Conservation (phyloP, 805 yeast species). For the Phaffomyces opuntiae region DNA sequence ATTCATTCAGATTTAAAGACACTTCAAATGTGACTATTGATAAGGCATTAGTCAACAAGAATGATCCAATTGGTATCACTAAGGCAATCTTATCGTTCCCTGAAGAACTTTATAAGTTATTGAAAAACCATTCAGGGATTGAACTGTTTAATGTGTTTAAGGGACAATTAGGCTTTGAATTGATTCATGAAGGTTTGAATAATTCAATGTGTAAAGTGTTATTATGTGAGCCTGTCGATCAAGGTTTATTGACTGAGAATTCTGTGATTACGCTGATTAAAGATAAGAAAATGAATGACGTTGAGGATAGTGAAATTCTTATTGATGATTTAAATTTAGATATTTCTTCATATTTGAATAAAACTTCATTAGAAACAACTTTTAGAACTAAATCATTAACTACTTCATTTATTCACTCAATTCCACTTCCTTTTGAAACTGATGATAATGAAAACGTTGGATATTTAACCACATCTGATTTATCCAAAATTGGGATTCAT, state of each 20-base stretch:
- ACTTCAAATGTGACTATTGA: constrained; percentile 15
- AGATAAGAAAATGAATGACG: constrained; percentile 1
- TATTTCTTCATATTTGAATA: constrained; percentile 12
- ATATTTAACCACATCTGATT: constrained; percentile 39
- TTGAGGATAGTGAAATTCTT: not conserved
- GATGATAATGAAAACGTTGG: constrained; percentile 44
- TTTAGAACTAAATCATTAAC: constrained; percentile 5
- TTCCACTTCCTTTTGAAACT: constrained; percentile 6
- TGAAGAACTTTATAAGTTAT: constrained; percentile 11
- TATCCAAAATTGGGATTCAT: constrained; percentile 53
- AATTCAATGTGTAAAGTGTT: constrained; percentile 35
- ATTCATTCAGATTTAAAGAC: constrained; percentile 9
- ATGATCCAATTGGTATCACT: constrained; percentile 11
- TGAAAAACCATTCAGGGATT: constrained; percentile 13
- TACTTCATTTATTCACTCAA: constrained; percentile 4
- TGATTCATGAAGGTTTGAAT: constrained; percentile 16
- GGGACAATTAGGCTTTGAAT: constrained; percentile 5
- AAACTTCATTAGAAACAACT: not conserved
- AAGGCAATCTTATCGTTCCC: constrained; percentile 19
- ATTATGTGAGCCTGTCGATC: constrained; percentile 68
- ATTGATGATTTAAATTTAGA: constrained; percentile 9
- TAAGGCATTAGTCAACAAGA: constrained; percentile 9
- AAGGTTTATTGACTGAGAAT: constrained; percentile 43
- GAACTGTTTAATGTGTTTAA: constrained; percentile 10
- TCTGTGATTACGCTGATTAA: constrained; percentile 53